A percentile compares a stretch with the other conserved stretches of the same genome.
These are phyloP conservation scores for Peribolospora kevripleyi DNA, from an alignment of 768 basidiomycete species.

Conservation along the genomic window DNA sequence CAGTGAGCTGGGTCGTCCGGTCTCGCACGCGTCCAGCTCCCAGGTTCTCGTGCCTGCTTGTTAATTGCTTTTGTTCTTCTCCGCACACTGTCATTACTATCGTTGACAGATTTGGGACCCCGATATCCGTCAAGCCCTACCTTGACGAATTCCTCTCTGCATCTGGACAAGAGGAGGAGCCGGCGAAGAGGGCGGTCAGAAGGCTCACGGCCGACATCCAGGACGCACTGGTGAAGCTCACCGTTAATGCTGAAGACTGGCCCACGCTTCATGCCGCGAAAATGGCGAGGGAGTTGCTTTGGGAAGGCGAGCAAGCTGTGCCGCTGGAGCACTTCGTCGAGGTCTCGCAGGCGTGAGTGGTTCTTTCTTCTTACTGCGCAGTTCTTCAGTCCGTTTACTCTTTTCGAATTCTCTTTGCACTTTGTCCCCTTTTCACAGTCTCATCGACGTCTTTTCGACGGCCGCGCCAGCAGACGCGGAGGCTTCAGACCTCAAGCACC, in stretches of 20 bases:
- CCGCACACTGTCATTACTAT: background rate
- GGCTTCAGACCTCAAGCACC: constrained; percentile 38
- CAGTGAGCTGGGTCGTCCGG: constrained; percentile 9
- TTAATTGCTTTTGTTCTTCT: background rate
- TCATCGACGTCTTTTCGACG: constrained; percentile 67
- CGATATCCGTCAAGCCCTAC: constrained; percentile 51
- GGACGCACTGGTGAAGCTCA: constrained; percentile 41
- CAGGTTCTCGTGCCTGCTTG: background rate
- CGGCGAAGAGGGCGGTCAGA: constrained; percentile 58
- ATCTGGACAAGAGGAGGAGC: constrained; percentile 29
- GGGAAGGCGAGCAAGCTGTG: constrained; percentile 55
- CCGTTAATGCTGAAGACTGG: constrained; percentile 88
- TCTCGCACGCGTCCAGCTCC: background rate
- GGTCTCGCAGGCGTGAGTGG: constrained; percentile 68
- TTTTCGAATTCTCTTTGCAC: background rate
- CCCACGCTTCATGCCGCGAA: constrained; percentile 64
- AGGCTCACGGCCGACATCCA: constrained; percentile 54
- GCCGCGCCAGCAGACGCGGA: constrained; percentile 29
- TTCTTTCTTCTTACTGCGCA: background rate
- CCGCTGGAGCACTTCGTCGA: constrained; percentile 55
- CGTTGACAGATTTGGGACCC: constrained; percentile 45
- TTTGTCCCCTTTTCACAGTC: constrained; percentile 24
- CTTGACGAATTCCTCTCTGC: constrained; percentile 48
- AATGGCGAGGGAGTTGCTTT: constrained; percentile 83
- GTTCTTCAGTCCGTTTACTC: background rate